Conservation (phyloP, 2,329 filamentous ascomycete genomes). For the Cryphonectria carpinicola region DNA sequence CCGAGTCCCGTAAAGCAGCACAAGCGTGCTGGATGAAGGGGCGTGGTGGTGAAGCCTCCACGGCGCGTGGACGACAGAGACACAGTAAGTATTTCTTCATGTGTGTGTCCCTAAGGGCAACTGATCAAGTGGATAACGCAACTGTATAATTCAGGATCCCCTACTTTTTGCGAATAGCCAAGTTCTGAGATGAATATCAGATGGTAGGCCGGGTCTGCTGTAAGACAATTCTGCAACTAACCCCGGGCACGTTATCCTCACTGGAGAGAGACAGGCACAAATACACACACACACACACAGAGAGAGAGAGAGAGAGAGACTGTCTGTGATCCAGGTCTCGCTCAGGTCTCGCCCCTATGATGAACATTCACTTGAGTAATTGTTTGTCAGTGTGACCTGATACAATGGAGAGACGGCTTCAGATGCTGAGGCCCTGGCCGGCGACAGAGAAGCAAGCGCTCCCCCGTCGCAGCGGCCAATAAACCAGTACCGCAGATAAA, state of each 20-base stretch:
- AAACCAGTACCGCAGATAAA: not conserved
- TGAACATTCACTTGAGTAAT: not conserved
- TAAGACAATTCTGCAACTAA: not conserved
- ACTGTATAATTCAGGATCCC: not conserved
- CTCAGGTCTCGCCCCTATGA: not conserved
- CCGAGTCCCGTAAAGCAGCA: not conserved
- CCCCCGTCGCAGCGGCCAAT: constrained; percentile 1
- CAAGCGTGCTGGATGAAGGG: not conserved
- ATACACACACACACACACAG: too few species aligned
- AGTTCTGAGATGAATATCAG: not conserved
- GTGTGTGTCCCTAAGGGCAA: not conserved
- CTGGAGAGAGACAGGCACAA: not conserved
- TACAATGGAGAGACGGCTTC: not conserved
- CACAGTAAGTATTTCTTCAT: not conserved
- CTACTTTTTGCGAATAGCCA: too few species aligned
- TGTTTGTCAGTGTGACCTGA: constrained; percentile 4
- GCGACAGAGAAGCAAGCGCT: not conserved
- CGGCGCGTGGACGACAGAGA: not conserved
- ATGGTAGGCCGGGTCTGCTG: not conserved
- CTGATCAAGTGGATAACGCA: not conserved
- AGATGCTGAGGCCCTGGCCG: not conserved
- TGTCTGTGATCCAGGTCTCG: not conserved
- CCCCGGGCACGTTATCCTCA: not conserved
- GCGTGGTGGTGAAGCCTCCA: not conserved
- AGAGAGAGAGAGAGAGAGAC: not conserved